Conservation (phyloP, 1,284 basidiomycete species). For the Naganishia liquefaciens region DNA sequence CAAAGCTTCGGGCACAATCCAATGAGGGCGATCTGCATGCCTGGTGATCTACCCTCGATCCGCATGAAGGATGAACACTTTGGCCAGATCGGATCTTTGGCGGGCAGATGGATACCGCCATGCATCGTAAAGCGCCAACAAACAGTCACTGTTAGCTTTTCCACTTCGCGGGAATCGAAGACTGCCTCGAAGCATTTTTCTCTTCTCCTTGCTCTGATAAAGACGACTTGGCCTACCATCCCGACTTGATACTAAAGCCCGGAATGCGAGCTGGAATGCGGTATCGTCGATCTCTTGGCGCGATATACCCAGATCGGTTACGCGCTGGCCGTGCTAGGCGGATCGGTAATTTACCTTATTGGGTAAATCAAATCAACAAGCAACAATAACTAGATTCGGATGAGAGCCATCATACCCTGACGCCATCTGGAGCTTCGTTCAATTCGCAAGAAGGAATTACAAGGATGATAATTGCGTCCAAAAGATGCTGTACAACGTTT, state of each 20-base stretch:
- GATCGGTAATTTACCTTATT: no score
- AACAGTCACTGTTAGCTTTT: not conserved
- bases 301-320: no score
- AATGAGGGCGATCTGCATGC: not conserved
- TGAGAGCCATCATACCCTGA: no score
- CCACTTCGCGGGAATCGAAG: not conserved
- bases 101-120: not conserved
- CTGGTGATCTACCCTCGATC: not conserved
- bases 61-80: not conserved
- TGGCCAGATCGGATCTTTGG: not conserved
- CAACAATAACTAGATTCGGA: no score
- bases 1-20: not conserved
- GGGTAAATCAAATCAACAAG: no score
- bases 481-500: not conserved
- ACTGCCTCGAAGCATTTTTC: not conserved
- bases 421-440: no score
- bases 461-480: not conserved
- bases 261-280: no score
- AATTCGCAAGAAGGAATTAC: not conserved
- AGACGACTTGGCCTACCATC: no score
- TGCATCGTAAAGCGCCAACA: not conserved
- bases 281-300: no score
- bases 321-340: no score
- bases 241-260: no score
- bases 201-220: no score